Evolutionary conservation across 306 rosid genomes (phyloP).

Genomic region (Betula pendula): DNA sequence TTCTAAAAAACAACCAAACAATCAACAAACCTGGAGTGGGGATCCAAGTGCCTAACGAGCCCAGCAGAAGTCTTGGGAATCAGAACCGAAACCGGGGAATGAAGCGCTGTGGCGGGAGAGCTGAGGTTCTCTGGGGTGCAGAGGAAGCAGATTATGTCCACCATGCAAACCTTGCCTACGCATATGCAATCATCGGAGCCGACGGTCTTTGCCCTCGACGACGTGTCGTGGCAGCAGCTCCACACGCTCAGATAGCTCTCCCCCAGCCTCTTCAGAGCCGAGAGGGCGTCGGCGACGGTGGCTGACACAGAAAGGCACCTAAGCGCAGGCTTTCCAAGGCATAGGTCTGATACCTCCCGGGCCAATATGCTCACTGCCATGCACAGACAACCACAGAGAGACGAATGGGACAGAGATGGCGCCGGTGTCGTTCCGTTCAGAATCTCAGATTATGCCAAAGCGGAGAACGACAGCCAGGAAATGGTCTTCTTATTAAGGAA

Average conservation of each 20-base stretch:
- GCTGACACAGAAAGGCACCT: constrained; percentile 48
- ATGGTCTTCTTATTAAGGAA: not conserved
- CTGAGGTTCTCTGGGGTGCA: constrained; percentile 44
- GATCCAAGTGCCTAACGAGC: constrained; percentile 60
- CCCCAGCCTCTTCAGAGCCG: constrained; percentile 44
- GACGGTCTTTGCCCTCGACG: not conserved
- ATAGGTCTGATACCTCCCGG: constrained; percentile 66
- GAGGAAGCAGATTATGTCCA: constrained; percentile 61
- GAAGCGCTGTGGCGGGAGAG: constrained; percentile 58
- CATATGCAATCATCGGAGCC: constrained; percentile 45
- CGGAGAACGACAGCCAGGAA: not conserved
- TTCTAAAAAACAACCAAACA: not conserved
- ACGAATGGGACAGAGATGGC: too few species aligned
- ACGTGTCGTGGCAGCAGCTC: constrained; percentile 42
- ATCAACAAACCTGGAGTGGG: constrained; percentile 58
- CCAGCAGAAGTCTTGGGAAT: constrained; percentile 24
- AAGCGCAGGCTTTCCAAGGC: constrained; percentile 85
- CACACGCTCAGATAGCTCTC: constrained; percentile 63
- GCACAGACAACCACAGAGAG: constrained; percentile 32
- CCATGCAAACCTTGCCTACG: constrained; percentile 63
- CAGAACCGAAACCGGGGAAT: constrained; percentile 47
- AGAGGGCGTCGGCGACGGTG: constrained; percentile 65
- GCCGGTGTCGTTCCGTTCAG: too few species aligned
- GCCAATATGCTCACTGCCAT: constrained; percentile 66
- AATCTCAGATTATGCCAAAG: not conserved